These are phyloP conservation scores for Coemansia pectinata DNA, from an alignment of 192 early-diverging fungal species.

Conservation along the genomic window DNA sequence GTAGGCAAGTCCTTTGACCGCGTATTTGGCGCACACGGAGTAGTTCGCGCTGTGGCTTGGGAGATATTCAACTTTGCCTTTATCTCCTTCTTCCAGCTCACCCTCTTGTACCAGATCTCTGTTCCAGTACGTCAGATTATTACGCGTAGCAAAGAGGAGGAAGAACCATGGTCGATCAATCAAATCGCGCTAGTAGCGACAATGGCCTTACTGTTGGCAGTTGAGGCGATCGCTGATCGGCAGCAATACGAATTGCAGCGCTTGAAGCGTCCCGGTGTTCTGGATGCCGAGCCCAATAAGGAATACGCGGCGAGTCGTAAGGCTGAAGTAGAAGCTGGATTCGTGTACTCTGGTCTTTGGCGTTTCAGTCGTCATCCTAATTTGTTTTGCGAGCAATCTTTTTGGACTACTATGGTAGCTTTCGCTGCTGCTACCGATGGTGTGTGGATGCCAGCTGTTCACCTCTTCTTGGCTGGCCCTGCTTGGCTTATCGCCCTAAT, in stretches of 20 bases:
- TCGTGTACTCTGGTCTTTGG: conserved; percentile 74
- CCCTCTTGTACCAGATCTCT: conserved; percentile 58
- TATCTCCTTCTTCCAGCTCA: conserved; percentile 72
- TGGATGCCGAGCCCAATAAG: background rate
- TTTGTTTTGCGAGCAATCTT: conserved; percentile 75
- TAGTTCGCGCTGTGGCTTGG: conserved; percentile 55
- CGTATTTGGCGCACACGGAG: background rate
- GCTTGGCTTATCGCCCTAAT: conserved; percentile 66
- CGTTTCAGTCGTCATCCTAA: conserved; percentile 79
- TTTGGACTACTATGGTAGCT: conserved; percentile 57
- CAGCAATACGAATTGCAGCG: conserved; percentile 81
- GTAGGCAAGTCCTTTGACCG: conserved; percentile 27
- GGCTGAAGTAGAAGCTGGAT: conserved; percentile 63
- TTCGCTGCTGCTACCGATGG: background rate
- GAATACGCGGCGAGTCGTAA: background rate
- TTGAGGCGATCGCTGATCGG: conserved; percentile 75
- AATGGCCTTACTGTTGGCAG: conserved; percentile 54
- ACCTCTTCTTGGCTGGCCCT: conserved; percentile 62
- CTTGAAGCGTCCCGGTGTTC: conserved; percentile 23
- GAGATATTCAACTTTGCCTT: conserved; percentile 69
- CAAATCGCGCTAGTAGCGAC: conserved; percentile 54
- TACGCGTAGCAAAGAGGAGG: background rate
- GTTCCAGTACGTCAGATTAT: conserved; percentile 19
- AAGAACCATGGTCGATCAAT: conserved; percentile 26
- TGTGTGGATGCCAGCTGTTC: conserved; percentile 39